These are phyloP conservation scores for Boletales sp. DNA, from an alignment of 768 basidiomycete genomes.

Conservation along the genomic window DNA sequence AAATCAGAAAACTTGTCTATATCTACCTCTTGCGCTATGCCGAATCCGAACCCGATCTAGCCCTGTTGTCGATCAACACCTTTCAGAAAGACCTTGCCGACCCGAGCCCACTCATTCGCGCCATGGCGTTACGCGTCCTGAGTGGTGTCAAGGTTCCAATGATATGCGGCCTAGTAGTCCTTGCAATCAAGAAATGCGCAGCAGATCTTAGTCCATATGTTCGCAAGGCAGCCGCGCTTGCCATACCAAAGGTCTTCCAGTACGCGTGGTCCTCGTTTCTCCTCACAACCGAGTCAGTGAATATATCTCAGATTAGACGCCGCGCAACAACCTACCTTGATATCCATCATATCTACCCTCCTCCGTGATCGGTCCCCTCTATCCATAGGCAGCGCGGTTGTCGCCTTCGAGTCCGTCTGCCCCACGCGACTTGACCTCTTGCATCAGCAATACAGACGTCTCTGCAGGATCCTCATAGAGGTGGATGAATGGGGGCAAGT, in stretches of 20 bases:
- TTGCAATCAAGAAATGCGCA: conserved; percentile 91
- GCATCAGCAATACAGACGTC: conserved; percentile 82
- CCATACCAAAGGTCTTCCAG: conserved; percentile 84
- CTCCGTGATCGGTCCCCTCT: conserved; percentile 79
- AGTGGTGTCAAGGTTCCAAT: conserved; percentile 89
- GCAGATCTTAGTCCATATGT: conserved; percentile 93
- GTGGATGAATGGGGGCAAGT: conserved; percentile 98
- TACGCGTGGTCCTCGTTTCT: conserved; percentile 32
- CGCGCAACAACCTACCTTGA: conserved; percentile 65
- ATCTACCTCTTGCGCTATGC: conserved; percentile 96
- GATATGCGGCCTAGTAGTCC: conserved; percentile 79
- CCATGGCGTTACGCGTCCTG: conserved; percentile 92
- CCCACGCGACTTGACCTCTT: conserved; percentile 83
- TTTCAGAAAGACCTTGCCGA: conserved; percentile 97
- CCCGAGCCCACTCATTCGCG: conserved; percentile 88
- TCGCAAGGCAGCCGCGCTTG: conserved; percentile 86
- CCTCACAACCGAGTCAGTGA: background rate
- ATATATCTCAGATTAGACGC: conserved; percentile 59
- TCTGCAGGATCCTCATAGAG: conserved; percentile 82
- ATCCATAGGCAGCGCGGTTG: conserved; percentile 79
- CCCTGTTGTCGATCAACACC: conserved; percentile 94
- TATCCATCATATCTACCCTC: conserved; percentile 61
- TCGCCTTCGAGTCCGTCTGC: conserved; percentile 85
- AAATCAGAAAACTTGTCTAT: conserved; percentile 95
- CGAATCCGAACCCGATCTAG: conserved; percentile 89